Conservation (phyloP, 371 early-diverging fungal species). For the Apophysomyces trapeziformis region DNA sequence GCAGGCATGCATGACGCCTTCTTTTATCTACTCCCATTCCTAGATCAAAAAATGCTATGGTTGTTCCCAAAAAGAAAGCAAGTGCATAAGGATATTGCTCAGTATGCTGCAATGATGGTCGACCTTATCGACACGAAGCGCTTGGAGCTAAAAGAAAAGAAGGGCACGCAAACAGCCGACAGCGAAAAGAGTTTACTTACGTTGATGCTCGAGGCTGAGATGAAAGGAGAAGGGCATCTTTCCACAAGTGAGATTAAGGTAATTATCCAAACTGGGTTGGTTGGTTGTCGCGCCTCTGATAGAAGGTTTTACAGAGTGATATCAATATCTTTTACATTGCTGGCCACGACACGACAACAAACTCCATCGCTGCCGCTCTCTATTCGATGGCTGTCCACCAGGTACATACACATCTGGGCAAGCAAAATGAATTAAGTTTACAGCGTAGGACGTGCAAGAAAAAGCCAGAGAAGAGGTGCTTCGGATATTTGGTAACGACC, state of each 20-base stretch:
- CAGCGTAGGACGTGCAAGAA: not conserved
- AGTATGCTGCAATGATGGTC: slow-evolving; percentile 24
- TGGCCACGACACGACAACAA: not conserved
- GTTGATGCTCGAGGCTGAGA: slow-evolving; percentile 40
- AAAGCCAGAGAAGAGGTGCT: slow-evolving; percentile 3
- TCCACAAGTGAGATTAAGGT: slow-evolving; percentile 29
- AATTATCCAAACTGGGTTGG: not conserved
- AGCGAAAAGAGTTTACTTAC: slow-evolving; percentile 38
- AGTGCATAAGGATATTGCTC: slow-evolving; percentile 20
- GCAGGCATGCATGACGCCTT: slow-evolving; percentile 34
- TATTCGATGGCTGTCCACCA: slow-evolving; percentile 1
- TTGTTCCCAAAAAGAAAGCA: slow-evolving; percentile 31
- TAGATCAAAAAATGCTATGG: slow-evolving; percentile 36
- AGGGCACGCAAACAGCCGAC: slow-evolving; percentile 5
- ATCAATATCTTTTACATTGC: slow-evolving; percentile 3
- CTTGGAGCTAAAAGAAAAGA: slow-evolving; percentile 26
- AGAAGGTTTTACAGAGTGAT: not conserved
- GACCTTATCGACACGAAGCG: slow-evolving; percentile 44
- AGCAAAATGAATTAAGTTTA: not conserved
- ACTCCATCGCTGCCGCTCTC: not conserved
- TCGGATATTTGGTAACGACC: not conserved
- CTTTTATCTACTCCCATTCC: slow-evolving; percentile 50
- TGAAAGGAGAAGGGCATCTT: slow-evolving; percentile 22
- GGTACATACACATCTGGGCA: not conserved
- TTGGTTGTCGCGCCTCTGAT: not conserved